phyloP scores from a whole-genome alignment of 2,329 filamentous ascomycete species.

The Mollisia scopiformis region DNA sequence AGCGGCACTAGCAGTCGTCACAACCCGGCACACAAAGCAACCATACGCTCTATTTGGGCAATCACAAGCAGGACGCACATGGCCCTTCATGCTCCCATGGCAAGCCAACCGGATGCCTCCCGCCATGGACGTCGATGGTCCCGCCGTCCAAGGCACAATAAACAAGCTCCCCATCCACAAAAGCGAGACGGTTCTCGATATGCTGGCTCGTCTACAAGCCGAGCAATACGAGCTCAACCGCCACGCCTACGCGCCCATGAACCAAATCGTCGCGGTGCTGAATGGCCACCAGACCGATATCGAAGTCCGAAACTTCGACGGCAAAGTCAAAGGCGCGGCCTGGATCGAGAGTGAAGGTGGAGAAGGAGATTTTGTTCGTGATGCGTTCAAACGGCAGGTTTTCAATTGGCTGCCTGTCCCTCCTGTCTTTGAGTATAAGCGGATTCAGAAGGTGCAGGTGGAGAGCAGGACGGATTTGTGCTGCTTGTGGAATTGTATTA shows the following conservation, averaged over 20 bases:
- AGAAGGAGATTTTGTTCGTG: slow-evolving; percentile 12
- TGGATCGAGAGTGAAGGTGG: background rate
- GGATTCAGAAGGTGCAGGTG: slow-evolving; percentile 9
- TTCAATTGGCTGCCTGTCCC: slow-evolving; percentile 18
- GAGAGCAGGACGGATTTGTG: slow-evolving; percentile 15
- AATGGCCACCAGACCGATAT: background rate
- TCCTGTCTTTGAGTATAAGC: slow-evolving; percentile 1
- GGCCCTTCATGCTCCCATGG: slow-evolving; percentile 17
- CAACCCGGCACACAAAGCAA: slow-evolving; percentile 4
- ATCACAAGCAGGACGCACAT: slow-evolving; percentile 13
- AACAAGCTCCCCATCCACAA: background rate
- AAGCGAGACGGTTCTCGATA: background rate
- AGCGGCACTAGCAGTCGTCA: slow-evolving; percentile 14
- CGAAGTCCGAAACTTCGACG: background rate
- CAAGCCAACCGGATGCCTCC: slow-evolving; percentile 11
- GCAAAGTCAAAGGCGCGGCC: background rate
- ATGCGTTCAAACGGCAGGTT: slow-evolving; percentile 11
- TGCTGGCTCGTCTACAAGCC: slow-evolving; percentile 6
- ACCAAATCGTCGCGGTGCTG: slow-evolving; percentile 6
- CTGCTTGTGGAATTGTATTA: slow-evolving; percentile 18
- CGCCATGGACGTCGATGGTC: slow-evolving; percentile 18
- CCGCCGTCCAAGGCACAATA: slow-evolving; percentile 6
- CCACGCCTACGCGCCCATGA: slow-evolving; percentile 8
- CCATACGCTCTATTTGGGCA: slow-evolving; percentile 17
- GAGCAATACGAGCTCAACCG: slow-evolving; percentile 14